Conservation (phyloP, 306 rosid genomes). For the Abrus pulchellus region DNA sequence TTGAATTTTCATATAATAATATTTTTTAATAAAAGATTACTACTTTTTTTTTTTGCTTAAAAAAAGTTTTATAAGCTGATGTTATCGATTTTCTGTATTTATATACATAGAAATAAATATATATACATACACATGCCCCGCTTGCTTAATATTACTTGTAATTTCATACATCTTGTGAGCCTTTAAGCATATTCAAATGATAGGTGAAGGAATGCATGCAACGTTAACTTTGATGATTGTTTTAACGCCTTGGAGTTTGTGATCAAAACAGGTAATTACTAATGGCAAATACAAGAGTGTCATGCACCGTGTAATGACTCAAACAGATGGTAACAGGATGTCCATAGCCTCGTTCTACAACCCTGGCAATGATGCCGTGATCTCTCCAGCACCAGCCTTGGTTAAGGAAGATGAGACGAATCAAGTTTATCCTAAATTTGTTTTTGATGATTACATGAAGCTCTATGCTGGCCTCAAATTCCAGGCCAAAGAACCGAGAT, state of each 20-base stretch:
- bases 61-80: too few species aligned
- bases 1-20: too few species aligned
- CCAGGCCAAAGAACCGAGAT: slow-evolving; percentile 87
- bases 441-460: slow-evolving; percentile 93
- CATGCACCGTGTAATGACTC: slow-evolving; percentile 75
- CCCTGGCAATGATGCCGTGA: slow-evolving; percentile 81
- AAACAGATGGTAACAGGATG: slow-evolving; percentile 78
- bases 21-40: too few species aligned
- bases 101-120: not conserved
- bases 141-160: not conserved
- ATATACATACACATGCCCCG: not conserved
- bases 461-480: slow-evolving; percentile 77
- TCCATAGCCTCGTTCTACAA: slow-evolving; percentile 91
- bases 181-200: not conserved
- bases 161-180: slow-evolving; percentile 1
- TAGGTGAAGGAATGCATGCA: not conserved
- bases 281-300: slow-evolving; percentile 92
- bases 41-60: too few species aligned
- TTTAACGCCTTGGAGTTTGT: not conserved
- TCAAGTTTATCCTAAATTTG: slow-evolving; percentile 75
- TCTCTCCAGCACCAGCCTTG: slow-evolving; percentile 76
- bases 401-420: slow-evolving; percentile 56
- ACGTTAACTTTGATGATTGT: not conserved
- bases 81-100: not conserved
- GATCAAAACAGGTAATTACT: slow-evolving; percentile 63